Percentiles rank a stretch among this genome's conserved stretches.
Conservation (phyloP, 2,329 filamentous ascomycete species). For the Chaetomiaceae sp. region DNA sequence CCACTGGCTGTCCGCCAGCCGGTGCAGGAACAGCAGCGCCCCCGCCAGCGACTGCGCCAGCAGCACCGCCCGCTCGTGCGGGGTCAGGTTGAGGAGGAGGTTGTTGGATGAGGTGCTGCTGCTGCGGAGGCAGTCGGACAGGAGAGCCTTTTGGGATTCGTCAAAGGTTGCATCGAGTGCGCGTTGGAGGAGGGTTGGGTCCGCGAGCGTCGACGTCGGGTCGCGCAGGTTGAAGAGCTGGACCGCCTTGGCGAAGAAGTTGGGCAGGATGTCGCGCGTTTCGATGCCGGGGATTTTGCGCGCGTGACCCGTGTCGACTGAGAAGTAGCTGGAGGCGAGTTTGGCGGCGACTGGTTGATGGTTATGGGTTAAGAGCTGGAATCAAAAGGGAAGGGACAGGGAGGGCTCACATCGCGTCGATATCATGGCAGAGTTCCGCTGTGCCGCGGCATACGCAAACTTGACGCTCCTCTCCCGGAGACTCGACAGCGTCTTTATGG, state of each 20-base stretch:
- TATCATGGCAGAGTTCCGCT: constrained; percentile 22
- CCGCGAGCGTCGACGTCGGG: constrained; percentile 10
- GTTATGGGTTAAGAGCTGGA: background rate
- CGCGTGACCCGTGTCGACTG: constrained; percentile 25
- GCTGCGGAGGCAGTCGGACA: constrained; percentile 17
- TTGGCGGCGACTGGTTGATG: constrained; percentile 18
- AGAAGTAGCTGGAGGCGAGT: constrained; percentile 22
- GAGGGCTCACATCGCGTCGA: constrained; percentile 23
- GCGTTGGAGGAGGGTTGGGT: constrained; percentile 15
- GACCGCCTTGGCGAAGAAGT: constrained; percentile 24
- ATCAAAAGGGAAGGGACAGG: no score
- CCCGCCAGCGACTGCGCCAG: constrained; percentile 21
- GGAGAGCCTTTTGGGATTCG: constrained; percentile 15
- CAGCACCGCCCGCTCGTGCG: constrained; percentile 26
- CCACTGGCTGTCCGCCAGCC: constrained; percentile 24
- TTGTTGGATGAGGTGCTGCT: constrained; percentile 16
- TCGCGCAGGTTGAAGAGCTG: constrained; percentile 27
- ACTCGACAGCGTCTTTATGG: constrained; percentile 13
- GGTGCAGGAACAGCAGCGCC: constrained; percentile 22
- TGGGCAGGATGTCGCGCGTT: constrained; percentile 25
- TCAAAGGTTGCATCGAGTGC: constrained; percentile 20
- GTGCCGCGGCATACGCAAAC: constrained; percentile 23
- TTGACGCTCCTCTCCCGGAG: constrained; percentile 19
- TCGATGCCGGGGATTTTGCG: constrained; percentile 25
- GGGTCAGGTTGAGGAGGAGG: constrained; percentile 20